phyloP scores from a whole-genome alignment of 2,329 filamentous ascomycete species.

The Ascochyta clinopodiicola region DNA sequence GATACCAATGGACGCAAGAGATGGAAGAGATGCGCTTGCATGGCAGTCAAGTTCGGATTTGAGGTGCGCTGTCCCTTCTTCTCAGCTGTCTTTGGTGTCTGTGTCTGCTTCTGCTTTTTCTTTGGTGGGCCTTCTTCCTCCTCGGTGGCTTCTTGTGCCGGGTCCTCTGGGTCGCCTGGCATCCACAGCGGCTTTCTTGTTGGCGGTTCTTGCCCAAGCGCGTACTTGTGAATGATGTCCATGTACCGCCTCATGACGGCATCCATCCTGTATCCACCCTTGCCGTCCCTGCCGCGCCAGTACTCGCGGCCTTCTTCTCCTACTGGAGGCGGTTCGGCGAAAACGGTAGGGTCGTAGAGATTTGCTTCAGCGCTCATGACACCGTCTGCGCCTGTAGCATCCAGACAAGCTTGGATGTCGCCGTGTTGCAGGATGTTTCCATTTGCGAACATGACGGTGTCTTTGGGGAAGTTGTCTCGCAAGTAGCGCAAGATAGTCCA shows the following conservation, averaged over 20 bases:
- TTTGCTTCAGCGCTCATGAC: conserved; percentile 98
- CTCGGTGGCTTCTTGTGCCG: conserved; percentile 22
- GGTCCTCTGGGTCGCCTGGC: conserved; percentile 57
- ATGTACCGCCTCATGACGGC: conserved; percentile 86
- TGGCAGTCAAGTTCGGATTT: conserved; percentile 73
- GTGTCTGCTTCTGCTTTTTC: conserved; percentile 46
- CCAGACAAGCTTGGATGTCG: conserved; percentile 79
- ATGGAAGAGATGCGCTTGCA: conserved; percentile 94
- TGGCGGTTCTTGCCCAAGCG: conserved; percentile 71
- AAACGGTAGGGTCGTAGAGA: conserved; percentile 88
- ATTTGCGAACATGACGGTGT: conserved; percentile 96
- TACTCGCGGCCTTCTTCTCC: conserved; percentile 77
- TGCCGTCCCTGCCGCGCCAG: conserved; percentile 80
- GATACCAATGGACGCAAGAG: conserved; percentile 82
- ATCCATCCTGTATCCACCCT: conserved; percentile 87
- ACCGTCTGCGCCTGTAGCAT: conserved; percentile 84
- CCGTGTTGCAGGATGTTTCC: conserved; percentile 85
- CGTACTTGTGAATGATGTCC: conserved; percentile 84
- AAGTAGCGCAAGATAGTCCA: conserved; percentile 86
- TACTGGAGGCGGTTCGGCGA: conserved; percentile 69
- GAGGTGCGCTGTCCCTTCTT: conserved; percentile 57
- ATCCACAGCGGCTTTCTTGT: conserved; percentile 75
- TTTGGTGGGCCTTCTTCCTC: conserved; percentile 42
- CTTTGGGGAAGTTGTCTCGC: conserved; percentile 79
- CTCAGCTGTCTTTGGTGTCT: conserved; percentile 50